Percentiles rank a stretch among this genome's conserved stretches.
These are phyloP conservation scores for Biscutella laevigata DNA, from an alignment of 441 rosid genomes.

Conservation along the genomic window DNA sequence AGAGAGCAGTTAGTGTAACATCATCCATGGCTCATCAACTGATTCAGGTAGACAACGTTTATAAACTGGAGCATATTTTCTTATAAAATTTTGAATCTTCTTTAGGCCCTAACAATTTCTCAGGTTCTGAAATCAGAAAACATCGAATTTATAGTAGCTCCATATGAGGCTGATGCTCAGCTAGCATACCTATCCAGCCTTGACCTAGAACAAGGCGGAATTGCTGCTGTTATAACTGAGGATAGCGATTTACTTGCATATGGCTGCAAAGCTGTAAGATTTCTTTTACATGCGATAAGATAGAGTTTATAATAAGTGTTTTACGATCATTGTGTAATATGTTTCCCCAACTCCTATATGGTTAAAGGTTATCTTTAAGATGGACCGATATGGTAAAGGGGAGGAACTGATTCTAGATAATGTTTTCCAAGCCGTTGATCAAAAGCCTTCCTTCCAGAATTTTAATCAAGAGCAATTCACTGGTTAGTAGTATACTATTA, in stretches of 20 bases:
- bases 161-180: conserved; percentile 94
- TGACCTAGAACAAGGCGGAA: conserved; percentile 54
- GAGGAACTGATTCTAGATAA: conserved; percentile 58
- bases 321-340: conserved; percentile 21
- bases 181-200: conserved; percentile 67
- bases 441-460: conserved; percentile 51
- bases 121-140: conserved; percentile 69
- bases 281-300: conserved; percentile 9
- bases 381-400: conserved; percentile 77
- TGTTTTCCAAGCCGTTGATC: conserved; percentile 39
- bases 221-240: conserved; percentile 75
- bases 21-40: conserved; percentile 71
- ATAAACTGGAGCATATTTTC: not conserved
- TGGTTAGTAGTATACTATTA: conserved; percentile 30
- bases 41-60: conserved; percentile 48
- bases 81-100: not conserved
- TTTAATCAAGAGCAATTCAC: conserved; percentile 50
- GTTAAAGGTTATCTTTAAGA: conserved; percentile 59
- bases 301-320: not conserved
- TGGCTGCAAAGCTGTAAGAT: conserved; percentile 85
- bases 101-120: conserved; percentile 15
- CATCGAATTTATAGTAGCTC: conserved; percentile 78
- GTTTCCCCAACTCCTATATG: conserved; percentile 12
- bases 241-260: conserved; percentile 85
- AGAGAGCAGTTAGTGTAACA: conserved; percentile 77